Evolutionary conservation across 2,329 filamentous ascomycete genomes (phyloP), one percentile per base, ranked within the genome.

Genomic region (Hysterium pulicare): DNA sequence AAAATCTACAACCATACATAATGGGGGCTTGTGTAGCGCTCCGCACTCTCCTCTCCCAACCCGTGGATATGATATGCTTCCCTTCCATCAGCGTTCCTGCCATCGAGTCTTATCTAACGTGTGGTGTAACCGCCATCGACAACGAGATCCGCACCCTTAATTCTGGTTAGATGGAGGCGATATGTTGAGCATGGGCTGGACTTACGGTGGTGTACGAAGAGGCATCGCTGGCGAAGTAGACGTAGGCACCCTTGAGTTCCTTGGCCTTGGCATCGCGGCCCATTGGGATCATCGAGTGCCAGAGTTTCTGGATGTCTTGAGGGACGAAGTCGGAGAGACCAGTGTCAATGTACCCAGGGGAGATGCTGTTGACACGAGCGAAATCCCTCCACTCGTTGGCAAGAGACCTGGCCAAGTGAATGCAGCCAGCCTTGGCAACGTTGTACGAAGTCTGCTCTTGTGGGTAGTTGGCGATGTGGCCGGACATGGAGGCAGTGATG

Each of bases 141-240:
- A 40, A 87, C 68, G 34, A 90, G 72, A 62, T 90, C 84, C 7
- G 78, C 74, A 1, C 86, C 24, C 24, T 28, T 28, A 28, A 8
- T 8, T 28, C 24, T 8, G 7, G 24, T 28, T 28, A 28, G 24
- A 8, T 28, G 24, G 8, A 8, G 7, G 8, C 7, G 7, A 28
- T 5, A 60, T 28, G 8, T 28, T 8, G 8, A 28, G 24, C 8
- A 28, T 28, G 8, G 7, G 24, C 13, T 28, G 24, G 13, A 28
- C 24, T 28, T 28, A 28, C 88, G 1, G 87, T 93, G 8, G 83
- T 87, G 66, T 87, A 94, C 42, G 79, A 86, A 13, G 81, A 78
- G 3, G 87, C 87, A 66, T 93, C 86, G n/a, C 82, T 87, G 5
- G 86, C 84, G 41, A 94, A 69, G 62, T 89, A 93, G 39, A 94